Conservation (phyloP, 1,284 basidiomycete species). For the Cutaneotrichosporon cutaneum region DNA sequence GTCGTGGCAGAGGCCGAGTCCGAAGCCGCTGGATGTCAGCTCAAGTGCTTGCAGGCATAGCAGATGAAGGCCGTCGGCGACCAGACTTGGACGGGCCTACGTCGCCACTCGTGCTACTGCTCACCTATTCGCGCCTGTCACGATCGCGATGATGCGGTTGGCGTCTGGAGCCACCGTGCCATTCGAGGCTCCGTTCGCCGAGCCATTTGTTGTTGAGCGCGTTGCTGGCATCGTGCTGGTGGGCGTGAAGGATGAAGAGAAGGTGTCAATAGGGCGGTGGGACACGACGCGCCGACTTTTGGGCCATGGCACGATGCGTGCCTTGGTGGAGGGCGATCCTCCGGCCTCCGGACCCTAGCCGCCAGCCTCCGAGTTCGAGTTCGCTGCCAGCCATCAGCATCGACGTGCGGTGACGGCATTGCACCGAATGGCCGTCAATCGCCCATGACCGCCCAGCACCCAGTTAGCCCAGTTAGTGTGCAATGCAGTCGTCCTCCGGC, state of each 20-base stretch:
- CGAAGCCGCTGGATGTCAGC: constrained; percentile 65
- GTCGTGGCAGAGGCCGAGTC: constrained; percentile 78
- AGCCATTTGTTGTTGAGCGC: background rate
- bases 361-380: background rate
- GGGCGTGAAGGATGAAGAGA: background rate
- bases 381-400: background rate
- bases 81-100: background rate
- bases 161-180: constrained; percentile 10
- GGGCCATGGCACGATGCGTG: constrained; percentile 6
- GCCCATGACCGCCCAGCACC: background rate
- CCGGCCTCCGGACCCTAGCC: background rate
- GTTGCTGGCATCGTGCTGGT: background rate
- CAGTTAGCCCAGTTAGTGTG: no score
- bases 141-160: constrained; percentile 57
- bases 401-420: no score
- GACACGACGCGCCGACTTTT: constrained; percentile 2
- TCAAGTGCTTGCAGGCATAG: no score
- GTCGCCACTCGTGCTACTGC: constrained; percentile 23
- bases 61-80: background rate
- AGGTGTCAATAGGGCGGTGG: background rate
- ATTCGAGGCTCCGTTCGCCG: background rate
- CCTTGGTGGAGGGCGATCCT: background rate
- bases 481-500: no score
- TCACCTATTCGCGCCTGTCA: constrained; percentile 69
- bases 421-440: background rate